Base-by-base conservation (phyloP, 306 rosid genomes). In the Hippophae rhamnoides region DNA sequence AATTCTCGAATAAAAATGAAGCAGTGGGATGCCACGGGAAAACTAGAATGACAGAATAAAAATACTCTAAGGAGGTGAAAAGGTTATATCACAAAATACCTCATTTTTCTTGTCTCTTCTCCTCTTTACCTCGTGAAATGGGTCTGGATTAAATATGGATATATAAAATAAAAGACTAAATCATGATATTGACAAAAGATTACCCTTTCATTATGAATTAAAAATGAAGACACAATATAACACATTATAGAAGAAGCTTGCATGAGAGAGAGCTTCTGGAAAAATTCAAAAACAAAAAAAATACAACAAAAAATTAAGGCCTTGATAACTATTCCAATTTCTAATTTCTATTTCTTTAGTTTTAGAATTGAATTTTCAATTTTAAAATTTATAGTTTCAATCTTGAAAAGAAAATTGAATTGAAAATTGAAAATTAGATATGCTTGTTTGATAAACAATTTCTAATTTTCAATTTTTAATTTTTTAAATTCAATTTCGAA, bases 51-150 rank as follows among this genome's bases (percentile, higher is more conserved):
- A 13, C 60, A 47, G 7, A 6, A 9, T 47, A 7, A 60, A 6
- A 47, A 57, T 3, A 23, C 6, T 10, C 43, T 12, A 62, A 26
- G 51, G 43, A 23, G 41, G 18, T 9, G 43, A 58, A 62, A 64
- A 31, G 12, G 44, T 18, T 57, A 56, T 40, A 8, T 52, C 40
- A 44, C 54, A 12, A 31, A 44, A 44, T 70, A 86, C 94, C 95
- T 88, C 99, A 75, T 88, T 93, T 71, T 77, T 84, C 78, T 86
- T 82, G 66, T 93, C 95, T 65, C 85, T 85, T 78, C 84, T 93
- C 69, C 97, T 88, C 89, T 74, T 93, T 79, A 93, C 99, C 74
- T 83, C 90, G 74, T 82, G 99, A 74, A 93, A 93, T 55, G 97
- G 78, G 73, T 88, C 96, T 88, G 79, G 46, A 52, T 48, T 64